Evolutionary conservation across 345 rosid genomes (phyloP).

Genomic region (Bretschneidera sinensis): DNA sequence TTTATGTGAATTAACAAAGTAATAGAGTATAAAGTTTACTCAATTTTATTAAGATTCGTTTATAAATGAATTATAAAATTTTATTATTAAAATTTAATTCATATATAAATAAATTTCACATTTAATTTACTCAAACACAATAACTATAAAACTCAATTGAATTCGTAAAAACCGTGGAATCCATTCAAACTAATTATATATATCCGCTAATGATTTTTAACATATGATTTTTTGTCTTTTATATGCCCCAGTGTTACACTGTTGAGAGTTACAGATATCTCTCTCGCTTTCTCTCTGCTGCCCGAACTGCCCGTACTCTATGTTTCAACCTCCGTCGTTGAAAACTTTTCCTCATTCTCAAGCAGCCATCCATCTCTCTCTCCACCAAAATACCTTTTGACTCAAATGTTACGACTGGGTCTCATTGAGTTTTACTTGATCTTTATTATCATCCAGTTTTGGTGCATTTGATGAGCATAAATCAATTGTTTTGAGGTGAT

Average conservation of each 20-base stretch:
- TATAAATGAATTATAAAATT: no score
- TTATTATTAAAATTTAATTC: no score
- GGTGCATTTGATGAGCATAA: constrained; percentile 9
- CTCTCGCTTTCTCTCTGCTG: constrained; percentile 22
- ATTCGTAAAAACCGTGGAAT: no score
- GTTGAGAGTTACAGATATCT: neutral
- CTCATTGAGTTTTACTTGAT: constrained; percentile 15
- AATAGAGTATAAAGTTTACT: no score
- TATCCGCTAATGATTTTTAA: neutral
- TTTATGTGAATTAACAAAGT: no score
- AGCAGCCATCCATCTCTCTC: constrained; percentile 19
- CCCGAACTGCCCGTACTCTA: constrained; percentile 45
- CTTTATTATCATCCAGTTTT: constrained; percentile 1
- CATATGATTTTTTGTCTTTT: neutral
- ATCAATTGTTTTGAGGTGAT: constrained; percentile 15
- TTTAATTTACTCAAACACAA: no score
- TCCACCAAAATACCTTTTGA: constrained; percentile 39
- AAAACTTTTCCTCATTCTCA: constrained; percentile 51
- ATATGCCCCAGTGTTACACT: neutral
- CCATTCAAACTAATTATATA: no score
- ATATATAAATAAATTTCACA: no score
- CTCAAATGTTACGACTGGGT: constrained; percentile 36
- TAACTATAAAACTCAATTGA: no score
- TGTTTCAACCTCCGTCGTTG: constrained; percentile 49
- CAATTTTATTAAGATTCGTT: no score